Evolutionary conservation across 139 green algal genomes (phyloP), one percentile per base, ranked within the genome.

Genomic region (Monoraphidium neglectum): DNA sequence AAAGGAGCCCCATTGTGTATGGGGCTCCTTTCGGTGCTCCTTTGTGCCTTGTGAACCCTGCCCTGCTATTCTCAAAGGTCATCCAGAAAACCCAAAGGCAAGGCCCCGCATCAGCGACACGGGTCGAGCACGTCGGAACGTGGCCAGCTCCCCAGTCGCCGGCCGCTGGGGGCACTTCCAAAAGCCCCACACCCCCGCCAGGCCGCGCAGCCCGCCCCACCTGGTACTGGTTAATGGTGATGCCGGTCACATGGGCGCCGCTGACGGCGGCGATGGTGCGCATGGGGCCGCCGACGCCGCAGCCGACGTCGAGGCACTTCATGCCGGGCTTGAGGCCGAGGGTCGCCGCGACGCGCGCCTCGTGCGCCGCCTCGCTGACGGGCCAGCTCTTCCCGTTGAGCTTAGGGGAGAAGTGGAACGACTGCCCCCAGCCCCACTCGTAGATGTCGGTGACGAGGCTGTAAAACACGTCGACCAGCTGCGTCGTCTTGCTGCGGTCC

Each of bases 201-300:
- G 12, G 43, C 43, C 43, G 8, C 43, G 12, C 43, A 8, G 43
- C 43, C 43, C 8, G 43, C 12, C 43, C 8, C 43, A 51, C 73
- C 73, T 79, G 73, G 63, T 79, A 79, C 73, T 79, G 73, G 47
- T 79, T 79, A 62, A 79, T 79, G 47, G 73, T 79, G 64, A 79
- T 79, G 97, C 93, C 97, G 13, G 90, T 95, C 6, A 99, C 93
- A 33, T 98, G 87, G 1, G 90, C 92, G 0, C 93, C 92, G 54
- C 83, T 92, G 35, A 86, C 83, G 4, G 75, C 70, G 2, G 96
- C 95, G 38, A 99, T 94, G 0, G 88, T 97, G 57, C 96, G 88
- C 94, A 99, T 98, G 2, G 97, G 97, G 2, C 97, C 97, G 12
- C 97, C 97, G 35, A 99, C 95, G 59, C 97, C 97, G 82, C 97